Base-by-base conservation (phyloP, 2,329 filamentous ascomycete genomes). In the Botryotinia narcissicola region DNA sequence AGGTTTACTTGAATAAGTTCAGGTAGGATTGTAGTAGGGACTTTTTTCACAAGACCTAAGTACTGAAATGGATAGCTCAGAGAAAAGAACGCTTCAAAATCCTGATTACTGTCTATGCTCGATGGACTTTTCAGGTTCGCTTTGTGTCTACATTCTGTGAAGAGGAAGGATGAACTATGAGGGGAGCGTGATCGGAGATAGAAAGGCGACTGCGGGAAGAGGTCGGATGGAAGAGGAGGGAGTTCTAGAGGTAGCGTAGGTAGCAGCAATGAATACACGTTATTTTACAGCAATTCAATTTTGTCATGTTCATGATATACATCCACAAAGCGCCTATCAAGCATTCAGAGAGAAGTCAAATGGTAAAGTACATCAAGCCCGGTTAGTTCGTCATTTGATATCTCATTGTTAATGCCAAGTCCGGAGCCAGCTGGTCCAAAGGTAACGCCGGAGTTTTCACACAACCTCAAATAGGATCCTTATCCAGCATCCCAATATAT, bases 1-100 rank as follows among this genome's bases (percentile, higher is more conserved):
- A 63, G 16, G 25, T 44, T 42, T 63, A 63, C 61, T 63, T 63
- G 25, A n/a, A 63, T 18, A 1, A 10, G 25, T 42, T 22, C 25
- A 29, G 9, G 51, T 44, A 25, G 66, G 66, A 44, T 69, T 69
- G 66, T 69, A 69, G 66, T 69, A 57, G 48, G 48, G 66, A 57
- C 22, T 37, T 42, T 16, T 22, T 25, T n/a, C 25, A 57, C n/a
- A 69, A 32, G 40, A 25, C 66, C 48, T n/a, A 57, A 32, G 48
- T 69, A 69, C 66, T 69, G 66, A 32, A 57, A 69, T 69, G 66
- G 48, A 69, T 69, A 16, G 66, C 66, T 69, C 66, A 69, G 66
- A n/a, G 61, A 40, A 40, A 40, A 57, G 48, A 51, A 51, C 66
- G 66, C 66, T 69, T 69, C 66, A 69, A 69, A 69, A 69, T 69